Percentiles rank a stretch among this genome's conserved stretches.
Conservation (phyloP, 495 filamentous ascomycete species). For the Talaromyces proteolyticus region DNA sequence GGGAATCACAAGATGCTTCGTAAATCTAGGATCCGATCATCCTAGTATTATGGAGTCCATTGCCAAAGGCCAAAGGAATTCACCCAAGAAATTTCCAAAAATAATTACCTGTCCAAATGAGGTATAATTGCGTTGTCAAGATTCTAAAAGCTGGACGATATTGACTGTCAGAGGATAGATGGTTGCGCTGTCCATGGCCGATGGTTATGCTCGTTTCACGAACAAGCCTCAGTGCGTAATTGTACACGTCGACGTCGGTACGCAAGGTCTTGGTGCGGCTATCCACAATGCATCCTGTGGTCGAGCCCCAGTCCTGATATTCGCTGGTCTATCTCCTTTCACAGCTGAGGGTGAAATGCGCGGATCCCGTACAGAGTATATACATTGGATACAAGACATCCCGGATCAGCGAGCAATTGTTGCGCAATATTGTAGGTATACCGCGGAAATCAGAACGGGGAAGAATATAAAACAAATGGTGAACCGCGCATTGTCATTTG, state of each 20-base stretch:
- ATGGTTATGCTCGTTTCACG: constrained; percentile 69
- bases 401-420: constrained; percentile 71
- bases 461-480: constrained; percentile 82
- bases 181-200: constrained; percentile 76
- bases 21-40: constrained; percentile 72
- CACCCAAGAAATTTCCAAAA: constrained; percentile 53
- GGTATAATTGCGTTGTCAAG: too few relatives aligned
- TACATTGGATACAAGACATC: constrained; percentile 77
- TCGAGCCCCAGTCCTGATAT: constrained; percentile 67
- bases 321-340: constrained; percentile 62
- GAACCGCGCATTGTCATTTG: constrained; percentile 67
- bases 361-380: constrained; percentile 71
- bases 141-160: too few relatives aligned
- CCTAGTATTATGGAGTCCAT: constrained; percentile 74
- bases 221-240: constrained; percentile 67
- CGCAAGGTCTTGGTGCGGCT: constrained; percentile 65
- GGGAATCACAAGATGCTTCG: constrained; percentile 67
- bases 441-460: constrained; percentile 16
- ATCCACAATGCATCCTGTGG: constrained; percentile 68
- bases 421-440: constrained; percentile 33
- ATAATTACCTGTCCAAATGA: constrained; percentile 73
- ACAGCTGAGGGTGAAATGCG: constrained; percentile 70
- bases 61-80: constrained; percentile 61
- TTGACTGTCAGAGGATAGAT: too few relatives aligned
- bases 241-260: constrained; percentile 75